A percentile compares a stretch with the other conserved stretches of the same genome.
phyloP scores from a whole-genome alignment of 345 rosid genomes.

The Eucalyptus dawsonii region DNA sequence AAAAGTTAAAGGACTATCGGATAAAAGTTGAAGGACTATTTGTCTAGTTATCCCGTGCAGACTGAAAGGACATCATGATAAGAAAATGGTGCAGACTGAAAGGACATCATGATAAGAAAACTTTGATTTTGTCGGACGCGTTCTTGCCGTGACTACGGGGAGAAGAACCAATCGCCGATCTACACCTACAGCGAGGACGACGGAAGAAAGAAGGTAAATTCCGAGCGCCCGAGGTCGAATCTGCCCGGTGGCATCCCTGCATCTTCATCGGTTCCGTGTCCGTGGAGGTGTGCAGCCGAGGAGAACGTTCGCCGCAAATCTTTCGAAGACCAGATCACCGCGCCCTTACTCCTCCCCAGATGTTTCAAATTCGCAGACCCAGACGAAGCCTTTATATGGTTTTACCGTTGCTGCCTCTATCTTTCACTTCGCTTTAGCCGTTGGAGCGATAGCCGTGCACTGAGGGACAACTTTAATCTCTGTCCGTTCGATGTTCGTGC shows the following conservation, averaged over 20 bases:
- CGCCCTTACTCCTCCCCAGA: background rate
- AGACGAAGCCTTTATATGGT: background rate
- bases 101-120: no score
- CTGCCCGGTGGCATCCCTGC: background rate
- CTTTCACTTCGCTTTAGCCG: background rate
- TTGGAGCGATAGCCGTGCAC: background rate
- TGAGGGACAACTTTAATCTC: background rate
- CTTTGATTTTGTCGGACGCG: no score
- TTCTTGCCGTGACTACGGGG: no score
- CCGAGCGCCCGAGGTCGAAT: background rate
- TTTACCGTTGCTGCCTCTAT: background rate
- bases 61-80: no score
- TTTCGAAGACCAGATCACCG: background rate
- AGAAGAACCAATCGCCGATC: background rate
- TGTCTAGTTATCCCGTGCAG: no score
- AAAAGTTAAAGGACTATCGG: fast-evolving
- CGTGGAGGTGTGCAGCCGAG: background rate
- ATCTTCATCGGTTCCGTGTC: background rate
- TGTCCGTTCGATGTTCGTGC: background rate
- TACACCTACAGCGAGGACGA: background rate
- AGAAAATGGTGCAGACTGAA: no score
- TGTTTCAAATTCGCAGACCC: background rate
- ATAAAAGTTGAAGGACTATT: no score
- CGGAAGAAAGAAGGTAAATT: background rate
- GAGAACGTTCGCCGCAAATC: background rate